These are phyloP conservation scores for Serendipita sp. DNA, from an alignment of 768 basidiomycete species.

Conservation along the genomic window DNA sequence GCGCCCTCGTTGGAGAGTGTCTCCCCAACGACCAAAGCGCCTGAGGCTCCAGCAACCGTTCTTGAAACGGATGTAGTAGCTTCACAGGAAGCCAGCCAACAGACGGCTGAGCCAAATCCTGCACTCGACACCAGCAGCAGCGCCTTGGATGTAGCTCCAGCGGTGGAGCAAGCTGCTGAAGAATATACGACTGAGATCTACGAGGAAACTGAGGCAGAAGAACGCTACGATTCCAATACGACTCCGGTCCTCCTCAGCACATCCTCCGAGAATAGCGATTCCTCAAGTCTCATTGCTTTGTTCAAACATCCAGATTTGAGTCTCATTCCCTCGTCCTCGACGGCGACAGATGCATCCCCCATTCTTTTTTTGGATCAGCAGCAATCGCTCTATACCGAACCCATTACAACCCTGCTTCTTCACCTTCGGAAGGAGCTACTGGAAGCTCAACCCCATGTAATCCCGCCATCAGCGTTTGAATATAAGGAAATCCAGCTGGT, in stretches of 20 bases:
- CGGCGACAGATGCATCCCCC: neutral
- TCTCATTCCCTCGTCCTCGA: neutral
- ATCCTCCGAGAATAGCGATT: neutral
- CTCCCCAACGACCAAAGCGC: too few species aligned
- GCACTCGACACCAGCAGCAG: neutral
- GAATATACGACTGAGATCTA: neutral
- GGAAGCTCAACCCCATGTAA: neutral
- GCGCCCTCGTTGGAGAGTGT: too few species aligned
- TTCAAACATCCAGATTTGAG: neutral
- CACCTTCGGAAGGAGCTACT: neutral
- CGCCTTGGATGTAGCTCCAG: neutral
- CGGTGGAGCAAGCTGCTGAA: neutral
- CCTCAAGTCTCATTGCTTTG: neutral
- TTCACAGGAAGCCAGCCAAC: neutral
- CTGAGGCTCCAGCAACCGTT: too few species aligned
- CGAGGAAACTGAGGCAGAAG: too few species aligned
- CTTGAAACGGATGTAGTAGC: too few species aligned
- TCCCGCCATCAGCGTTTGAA: neutral
- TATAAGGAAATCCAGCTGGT: constrained; percentile 5
- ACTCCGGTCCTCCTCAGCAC: neutral
- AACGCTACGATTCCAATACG: too few species aligned
- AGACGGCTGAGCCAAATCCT: neutral
- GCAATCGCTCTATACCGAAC: neutral
- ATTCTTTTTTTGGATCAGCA: constrained; percentile 4
- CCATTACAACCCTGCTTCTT: neutral